phyloP scores from a whole-genome alignment of 78 protist genomes.

The Dictyostelium purpureum region DNA sequence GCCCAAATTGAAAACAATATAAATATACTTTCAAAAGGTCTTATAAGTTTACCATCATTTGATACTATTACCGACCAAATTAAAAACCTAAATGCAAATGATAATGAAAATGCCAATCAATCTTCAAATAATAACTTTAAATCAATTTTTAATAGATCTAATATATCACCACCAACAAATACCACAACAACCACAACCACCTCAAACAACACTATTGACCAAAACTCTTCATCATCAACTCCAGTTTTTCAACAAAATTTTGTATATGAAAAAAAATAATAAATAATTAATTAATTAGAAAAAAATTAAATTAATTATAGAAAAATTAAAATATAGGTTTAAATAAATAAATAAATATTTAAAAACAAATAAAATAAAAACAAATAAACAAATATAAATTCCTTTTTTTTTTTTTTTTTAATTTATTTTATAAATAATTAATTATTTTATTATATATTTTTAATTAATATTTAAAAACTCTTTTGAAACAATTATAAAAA shows the following conservation, averaged over 20 bases:
- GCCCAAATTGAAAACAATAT: background rate
- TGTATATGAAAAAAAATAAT: background rate
- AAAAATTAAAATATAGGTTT: too few relatives aligned
- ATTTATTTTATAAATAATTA: too few relatives aligned
- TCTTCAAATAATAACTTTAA: background rate
- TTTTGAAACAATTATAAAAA: slow-evolving; percentile 28
- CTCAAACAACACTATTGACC: background rate
- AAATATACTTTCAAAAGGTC: background rate
- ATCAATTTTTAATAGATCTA: too few relatives aligned
- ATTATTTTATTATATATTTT: background rate
- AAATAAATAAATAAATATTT: too few relatives aligned
- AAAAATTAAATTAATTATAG: too few relatives aligned
- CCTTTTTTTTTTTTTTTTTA: too few relatives aligned
- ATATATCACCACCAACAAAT: background rate
- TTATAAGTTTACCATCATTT: slow-evolving; percentile 21
- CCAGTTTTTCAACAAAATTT: slow-evolving; percentile 8
- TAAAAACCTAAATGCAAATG: background rate
- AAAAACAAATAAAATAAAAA: too few relatives aligned
- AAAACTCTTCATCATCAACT: background rate
- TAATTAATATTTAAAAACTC: slow-evolving; percentile 33
- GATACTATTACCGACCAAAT: slow-evolving; percentile 26
- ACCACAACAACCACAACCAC: slow-evolving; percentile 8
- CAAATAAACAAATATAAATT: too few relatives aligned
- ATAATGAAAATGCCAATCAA: background rate
- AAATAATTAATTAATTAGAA: too few relatives aligned